These are phyloP conservation scores for Quercus cerris DNA, from an alignment of 306 rosid genomes.

Conservation along the genomic window DNA sequence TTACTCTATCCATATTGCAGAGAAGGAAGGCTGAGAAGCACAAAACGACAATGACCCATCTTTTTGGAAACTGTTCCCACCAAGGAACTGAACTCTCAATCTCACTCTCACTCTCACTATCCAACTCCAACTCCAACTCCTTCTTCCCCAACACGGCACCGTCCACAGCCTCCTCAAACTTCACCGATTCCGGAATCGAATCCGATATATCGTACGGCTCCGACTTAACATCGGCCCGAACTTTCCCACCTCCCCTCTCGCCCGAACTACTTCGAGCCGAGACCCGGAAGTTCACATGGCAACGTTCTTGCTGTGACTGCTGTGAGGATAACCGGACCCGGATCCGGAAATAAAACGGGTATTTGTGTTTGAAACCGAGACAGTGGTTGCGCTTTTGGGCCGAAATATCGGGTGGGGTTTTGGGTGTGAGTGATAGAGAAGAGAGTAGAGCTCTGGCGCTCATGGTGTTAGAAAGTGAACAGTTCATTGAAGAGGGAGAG, in stretches of 20 bases:
- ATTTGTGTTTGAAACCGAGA: constrained; percentile 5
- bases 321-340: constrained; percentile 7
- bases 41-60: constrained; percentile 92
- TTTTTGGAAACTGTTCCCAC: constrained; percentile 77
- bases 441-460: constrained; percentile 62
- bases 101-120: no score
- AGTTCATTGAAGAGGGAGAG: neutral
- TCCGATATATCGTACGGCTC: constrained; percentile 40
- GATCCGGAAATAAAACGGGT: neutral
- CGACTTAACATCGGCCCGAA: constrained; percentile 67
- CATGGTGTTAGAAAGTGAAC: constrained; percentile 34
- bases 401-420: constrained; percentile 25
- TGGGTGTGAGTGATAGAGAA: constrained; percentile 49
- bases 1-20: constrained; percentile 97
- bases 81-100: constrained; percentile 28
- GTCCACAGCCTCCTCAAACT: constrained; percentile 27
- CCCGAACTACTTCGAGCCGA: constrained; percentile 16
- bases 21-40: constrained; percentile 93
- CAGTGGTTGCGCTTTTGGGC: constrained; percentile 15
- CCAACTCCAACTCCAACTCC: constrained; percentile 31
- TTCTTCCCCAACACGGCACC: constrained; percentile 19
- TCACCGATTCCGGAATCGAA: constrained; percentile 34
- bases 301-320: constrained; percentile 15
- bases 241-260: constrained; percentile 32
- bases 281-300: constrained; percentile 19